Evolutionary conservation across 257 asterid species (phyloP).

Genomic region (Primulina huaijiensis): DNA sequence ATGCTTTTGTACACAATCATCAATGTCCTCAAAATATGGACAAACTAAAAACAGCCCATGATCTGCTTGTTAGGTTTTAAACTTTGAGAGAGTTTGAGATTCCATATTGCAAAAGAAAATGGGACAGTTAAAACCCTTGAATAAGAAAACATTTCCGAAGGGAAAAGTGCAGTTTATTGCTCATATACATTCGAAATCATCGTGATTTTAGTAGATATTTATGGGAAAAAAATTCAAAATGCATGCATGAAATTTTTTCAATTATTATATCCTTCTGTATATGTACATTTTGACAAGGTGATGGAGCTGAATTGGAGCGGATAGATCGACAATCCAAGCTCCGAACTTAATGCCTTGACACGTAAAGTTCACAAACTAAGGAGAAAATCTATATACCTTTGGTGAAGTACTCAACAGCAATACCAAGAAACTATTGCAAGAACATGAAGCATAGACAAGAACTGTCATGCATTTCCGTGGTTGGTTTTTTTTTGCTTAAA

Average conservation of each 20-base stretch:
- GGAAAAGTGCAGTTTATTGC: background rate
- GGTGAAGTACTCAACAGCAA: background rate
- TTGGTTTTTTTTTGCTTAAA: background rate
- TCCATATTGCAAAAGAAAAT: background rate
- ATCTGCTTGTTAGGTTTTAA: background rate
- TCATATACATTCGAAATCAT: too few relatives aligned
- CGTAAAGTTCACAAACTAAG: background rate
- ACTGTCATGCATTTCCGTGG: background rate
- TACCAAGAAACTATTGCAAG: conserved; percentile 6
- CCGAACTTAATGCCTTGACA: background rate
- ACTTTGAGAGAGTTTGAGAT: background rate
- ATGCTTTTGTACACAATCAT: background rate
- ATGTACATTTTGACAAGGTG: background rate
- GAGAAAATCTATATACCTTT: background rate
- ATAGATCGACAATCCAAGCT: background rate
- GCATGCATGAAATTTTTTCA: background rate
- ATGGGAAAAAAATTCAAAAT: too few relatives aligned
- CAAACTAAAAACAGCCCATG: too few relatives aligned
- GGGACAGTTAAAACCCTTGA: background rate
- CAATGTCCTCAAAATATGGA: background rate
- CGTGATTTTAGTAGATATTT: background rate
- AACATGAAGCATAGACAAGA: background rate
- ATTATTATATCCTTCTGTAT: background rate
- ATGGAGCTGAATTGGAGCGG: background rate
- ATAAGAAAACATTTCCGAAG: background rate